phyloP scores from a whole-genome alignment of 2,329 filamentous ascomycete species.

The Claviceps pazoutovae region DNA sequence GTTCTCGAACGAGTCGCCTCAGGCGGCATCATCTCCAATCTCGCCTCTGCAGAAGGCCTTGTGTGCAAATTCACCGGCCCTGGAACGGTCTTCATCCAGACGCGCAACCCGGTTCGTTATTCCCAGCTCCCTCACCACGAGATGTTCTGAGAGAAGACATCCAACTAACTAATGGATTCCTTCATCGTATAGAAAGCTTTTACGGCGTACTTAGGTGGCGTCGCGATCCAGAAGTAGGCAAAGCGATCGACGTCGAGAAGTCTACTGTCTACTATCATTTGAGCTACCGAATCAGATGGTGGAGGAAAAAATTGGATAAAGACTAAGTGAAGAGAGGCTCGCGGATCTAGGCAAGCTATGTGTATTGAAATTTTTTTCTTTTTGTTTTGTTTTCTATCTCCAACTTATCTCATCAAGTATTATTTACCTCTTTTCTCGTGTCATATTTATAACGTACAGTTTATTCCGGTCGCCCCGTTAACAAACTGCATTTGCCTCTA shows the following conservation, averaged over 20 bases:
- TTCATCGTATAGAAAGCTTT: conserved; percentile 32
- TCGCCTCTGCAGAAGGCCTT: conserved; percentile 71
- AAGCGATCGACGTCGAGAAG: no score
- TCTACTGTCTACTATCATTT: no score
- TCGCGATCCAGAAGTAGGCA: conserved; percentile 21
- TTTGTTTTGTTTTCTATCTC: not conserved
- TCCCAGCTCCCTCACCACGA: not conserved
- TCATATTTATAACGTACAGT: no score
- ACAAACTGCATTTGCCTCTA: not conserved
- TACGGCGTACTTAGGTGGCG: conserved; percentile 35
- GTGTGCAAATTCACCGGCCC: conserved; percentile 92
- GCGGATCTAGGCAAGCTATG: not conserved
- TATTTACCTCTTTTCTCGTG: no score
- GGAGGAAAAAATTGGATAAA: no score
- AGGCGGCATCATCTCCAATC: conserved; percentile 80
- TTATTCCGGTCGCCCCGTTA: no score
- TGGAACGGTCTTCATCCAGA: conserved; percentile 85
- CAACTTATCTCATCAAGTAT: no score
- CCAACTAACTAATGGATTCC: not conserved
- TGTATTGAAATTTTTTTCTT: not conserved
- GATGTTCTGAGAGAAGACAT: not conserved
- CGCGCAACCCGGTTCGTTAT: conserved; percentile 54
- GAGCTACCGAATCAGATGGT: no score
- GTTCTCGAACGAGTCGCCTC: conserved; percentile 78
- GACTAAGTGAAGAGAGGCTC: not conserved